Conservation (phyloP, 208 protist genomes). For the Angomonas desouzai region DNA sequence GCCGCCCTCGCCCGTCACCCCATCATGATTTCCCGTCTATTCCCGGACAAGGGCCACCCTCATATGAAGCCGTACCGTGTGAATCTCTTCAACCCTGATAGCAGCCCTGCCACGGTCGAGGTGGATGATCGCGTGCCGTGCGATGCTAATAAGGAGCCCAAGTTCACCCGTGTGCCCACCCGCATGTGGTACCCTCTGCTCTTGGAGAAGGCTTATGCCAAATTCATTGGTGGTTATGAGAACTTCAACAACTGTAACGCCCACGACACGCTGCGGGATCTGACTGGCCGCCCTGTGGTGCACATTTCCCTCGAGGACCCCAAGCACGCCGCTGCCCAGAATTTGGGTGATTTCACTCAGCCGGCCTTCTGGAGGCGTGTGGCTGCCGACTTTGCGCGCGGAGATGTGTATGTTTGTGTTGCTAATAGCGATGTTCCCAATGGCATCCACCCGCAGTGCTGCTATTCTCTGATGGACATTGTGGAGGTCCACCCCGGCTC, state of each 20-base stretch:
- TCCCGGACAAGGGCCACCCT: conserved; percentile 40
- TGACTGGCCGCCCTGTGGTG: conserved; percentile 82
- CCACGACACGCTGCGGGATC: conserved; percentile 77
- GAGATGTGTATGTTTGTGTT: conserved; percentile 69
- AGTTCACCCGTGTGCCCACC: conserved; percentile 48
- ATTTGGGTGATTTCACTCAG: conserved; percentile 50
- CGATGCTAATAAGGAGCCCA: conserved; percentile 29
- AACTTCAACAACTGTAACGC: conserved; percentile 68
- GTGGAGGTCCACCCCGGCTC: conserved; percentile 45
- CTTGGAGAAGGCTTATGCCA: conserved; percentile 90
- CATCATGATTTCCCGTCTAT: conserved; percentile 54
- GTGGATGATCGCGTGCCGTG: conserved; percentile 81
- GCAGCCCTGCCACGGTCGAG: conserved; percentile 66
- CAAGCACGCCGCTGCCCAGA: conserved; percentile 53
- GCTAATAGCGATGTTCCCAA: conserved; percentile 38
- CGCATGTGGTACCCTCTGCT: conserved; percentile 71
- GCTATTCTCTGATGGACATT: conserved; percentile 62
- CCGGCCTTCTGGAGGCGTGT: conserved; percentile 65
- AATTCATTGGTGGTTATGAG: conserved; percentile 84
- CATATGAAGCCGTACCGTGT: conserved; percentile 60
- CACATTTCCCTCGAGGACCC: conserved; percentile 63
- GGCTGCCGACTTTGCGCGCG: conserved; percentile 35
- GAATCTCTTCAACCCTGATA: conserved; percentile 82
- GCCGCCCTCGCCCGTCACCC: conserved; percentile 54
- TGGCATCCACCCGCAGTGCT: conserved; percentile 74